Conservation (phyloP, 2,329 filamentous ascomycete genomes). For the Fusarium sp. region DNA sequence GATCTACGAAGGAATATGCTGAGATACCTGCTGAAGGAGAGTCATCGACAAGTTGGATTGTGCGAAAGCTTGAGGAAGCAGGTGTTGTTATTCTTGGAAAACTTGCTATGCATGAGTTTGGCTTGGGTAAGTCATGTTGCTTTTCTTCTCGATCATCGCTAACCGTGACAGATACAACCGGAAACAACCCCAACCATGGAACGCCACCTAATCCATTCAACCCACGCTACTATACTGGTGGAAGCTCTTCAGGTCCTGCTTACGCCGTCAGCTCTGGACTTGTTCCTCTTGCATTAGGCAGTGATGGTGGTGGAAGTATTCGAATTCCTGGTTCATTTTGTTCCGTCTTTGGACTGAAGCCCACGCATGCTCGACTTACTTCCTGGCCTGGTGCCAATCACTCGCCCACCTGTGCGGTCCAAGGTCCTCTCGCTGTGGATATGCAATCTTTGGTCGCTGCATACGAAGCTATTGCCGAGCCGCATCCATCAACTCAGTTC, state of each 20-base stretch:
- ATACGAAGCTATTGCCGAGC: constrained; percentile 73
- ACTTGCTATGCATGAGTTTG: constrained; percentile 81
- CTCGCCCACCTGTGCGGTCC: constrained; percentile 71
- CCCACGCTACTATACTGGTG: constrained; percentile 77
- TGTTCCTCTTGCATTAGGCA: constrained; percentile 77
- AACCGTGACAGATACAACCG: constrained; percentile 63
- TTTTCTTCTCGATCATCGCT: too few relatives aligned
- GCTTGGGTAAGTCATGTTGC: constrained; percentile 64
- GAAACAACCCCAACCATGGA: constrained; percentile 78
- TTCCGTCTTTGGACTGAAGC: constrained; percentile 79
- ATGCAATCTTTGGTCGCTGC: constrained; percentile 74
- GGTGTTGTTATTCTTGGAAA: constrained; percentile 80
- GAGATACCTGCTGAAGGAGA: constrained; percentile 54
- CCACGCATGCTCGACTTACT: constrained; percentile 75
- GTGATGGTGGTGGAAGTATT: constrained; percentile 80
- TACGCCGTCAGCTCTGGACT: constrained; percentile 78
- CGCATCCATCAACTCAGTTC: constrained; percentile 71
- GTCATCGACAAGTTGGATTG: constrained; percentile 73
- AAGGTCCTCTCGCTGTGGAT: constrained; percentile 75
- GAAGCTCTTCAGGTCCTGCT: constrained; percentile 79
- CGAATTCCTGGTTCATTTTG: constrained; percentile 79
- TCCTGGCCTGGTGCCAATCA: constrained; percentile 68
- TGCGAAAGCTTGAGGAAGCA: constrained; percentile 75
- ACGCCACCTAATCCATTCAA: constrained; percentile 84
- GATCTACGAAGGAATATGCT: constrained; percentile 71